Evolutionary conservation across 179 eudicot genomes (phyloP), one percentile per base, ranked within the genome.

Genomic region (Silene noctiflora): DNA sequence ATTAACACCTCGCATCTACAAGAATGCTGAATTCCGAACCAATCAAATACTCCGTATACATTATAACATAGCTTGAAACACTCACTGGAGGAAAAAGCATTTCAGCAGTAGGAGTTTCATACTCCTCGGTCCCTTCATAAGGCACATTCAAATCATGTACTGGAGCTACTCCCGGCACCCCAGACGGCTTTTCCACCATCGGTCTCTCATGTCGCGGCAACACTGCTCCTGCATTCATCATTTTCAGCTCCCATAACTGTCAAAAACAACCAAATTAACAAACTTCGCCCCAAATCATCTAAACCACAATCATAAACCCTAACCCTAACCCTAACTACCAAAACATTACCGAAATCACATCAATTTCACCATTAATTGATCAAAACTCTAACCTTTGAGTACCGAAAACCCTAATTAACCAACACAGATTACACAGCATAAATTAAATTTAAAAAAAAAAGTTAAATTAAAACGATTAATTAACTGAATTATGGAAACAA

Each of bases 91-190:
- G 93, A 75, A 93, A 95, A 48, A 95, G 95, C 83, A 95, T 77
- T 75, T 95, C 99, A 60, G 98, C 95, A 55, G 99, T 95, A 24
- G 99, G 99, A 71, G 98, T 95, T 73, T 93, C 97, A 58, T 86
- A 95, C 90, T 95, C 98, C 78, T 93, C 97, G 56, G 87, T 75
- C 53, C 96, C 97, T 76, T 95, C 99, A 79, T 95, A 93, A 0
- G 98, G 98, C 14, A 95, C 97, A 85, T 95, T 95, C 59, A 95
- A 89, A 89, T 95, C 99, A 82, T 93, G 99, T 72, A 93, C 95
- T 35, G 93, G 87, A 19, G 91, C 79, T 1, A 83, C 64, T 0
- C 83, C 82, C 48, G 88, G 90, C 19, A 89, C 97, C 0, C 87
- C 84, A 0, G 75, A 73, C 11, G 84, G 17, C 83, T 79, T 87